Evolutionary conservation across 2,329 filamentous ascomycete genomes (phyloP).

Genomic region (Sporothrix pseudoabietina): DNA sequence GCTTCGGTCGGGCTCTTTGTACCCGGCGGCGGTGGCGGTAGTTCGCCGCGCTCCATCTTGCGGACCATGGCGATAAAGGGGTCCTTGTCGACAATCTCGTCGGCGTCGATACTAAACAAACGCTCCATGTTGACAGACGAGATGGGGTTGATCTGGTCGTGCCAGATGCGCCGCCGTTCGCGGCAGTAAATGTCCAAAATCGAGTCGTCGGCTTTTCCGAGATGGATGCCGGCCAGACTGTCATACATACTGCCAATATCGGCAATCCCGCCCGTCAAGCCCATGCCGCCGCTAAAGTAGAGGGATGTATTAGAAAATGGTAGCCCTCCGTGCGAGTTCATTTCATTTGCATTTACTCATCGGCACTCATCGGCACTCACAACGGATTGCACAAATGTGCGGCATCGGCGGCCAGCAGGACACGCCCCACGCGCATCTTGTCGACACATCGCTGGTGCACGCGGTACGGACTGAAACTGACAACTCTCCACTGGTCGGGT

Average conservation of each 20-base stretch:
- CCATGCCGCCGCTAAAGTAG: conserved; percentile 47
- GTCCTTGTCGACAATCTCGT: conserved; percentile 35
- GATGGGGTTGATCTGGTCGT: conserved; percentile 36
- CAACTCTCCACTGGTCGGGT: conserved; percentile 58
- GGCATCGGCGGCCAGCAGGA: conserved; percentile 62
- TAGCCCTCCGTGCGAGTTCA: too few relatives aligned
- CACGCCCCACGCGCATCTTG: conserved; percentile 55
- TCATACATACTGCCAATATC: conserved; percentile 54
- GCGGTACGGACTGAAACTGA: conserved; percentile 61
- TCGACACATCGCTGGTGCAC: conserved; percentile 47
- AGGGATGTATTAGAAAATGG: background rate
- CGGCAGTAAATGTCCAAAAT: conserved; percentile 50
- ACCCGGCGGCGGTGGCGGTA: background rate
- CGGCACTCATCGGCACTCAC: conserved; percentile 36
- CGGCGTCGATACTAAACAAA: conserved; percentile 34
- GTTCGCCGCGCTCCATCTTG: conserved; percentile 12
- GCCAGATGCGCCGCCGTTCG: conserved; percentile 45
- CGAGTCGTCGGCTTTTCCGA: conserved; percentile 43
- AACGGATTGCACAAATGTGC: conserved; percentile 60
- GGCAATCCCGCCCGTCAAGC: conserved; percentile 53
- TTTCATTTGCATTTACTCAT: too few relatives aligned
- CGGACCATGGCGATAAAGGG: conserved; percentile 37
- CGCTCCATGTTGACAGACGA: conserved; percentile 36
- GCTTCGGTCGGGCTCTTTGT: conserved; percentile 28
- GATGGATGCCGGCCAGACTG: conserved; percentile 48